Percentiles rank a stretch among this genome's conserved stretches.
Evolutionary conservation across 352 stramenopile genomes (phyloP).

Genomic region (Pythium insidiosum): DNA sequence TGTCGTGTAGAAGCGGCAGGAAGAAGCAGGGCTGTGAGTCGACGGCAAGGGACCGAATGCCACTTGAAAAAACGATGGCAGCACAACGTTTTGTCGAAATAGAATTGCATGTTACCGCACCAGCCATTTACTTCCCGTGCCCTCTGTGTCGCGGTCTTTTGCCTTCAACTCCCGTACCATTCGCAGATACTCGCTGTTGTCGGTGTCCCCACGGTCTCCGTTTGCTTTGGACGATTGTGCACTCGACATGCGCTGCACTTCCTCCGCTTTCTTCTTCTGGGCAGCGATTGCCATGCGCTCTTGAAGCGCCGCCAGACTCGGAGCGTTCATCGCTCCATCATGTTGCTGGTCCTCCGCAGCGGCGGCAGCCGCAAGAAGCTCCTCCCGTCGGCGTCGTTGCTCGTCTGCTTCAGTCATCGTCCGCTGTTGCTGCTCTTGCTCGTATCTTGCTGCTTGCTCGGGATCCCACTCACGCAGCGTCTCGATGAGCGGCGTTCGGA

Average conservation of each 20-base stretch:
- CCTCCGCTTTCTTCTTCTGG: constrained; percentile 38
- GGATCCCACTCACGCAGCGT: constrained; percentile 39
- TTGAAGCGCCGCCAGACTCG: constrained; percentile 23
- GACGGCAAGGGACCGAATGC: too few species aligned
- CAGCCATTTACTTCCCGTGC: constrained; percentile 55
- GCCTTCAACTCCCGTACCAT: constrained; percentile 61
- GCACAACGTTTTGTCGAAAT: too few species aligned
- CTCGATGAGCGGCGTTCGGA: constrained; percentile 39
- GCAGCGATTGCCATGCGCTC: constrained; percentile 56
- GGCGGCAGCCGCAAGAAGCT: constrained; percentile 23
- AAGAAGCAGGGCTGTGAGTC: too few species aligned
- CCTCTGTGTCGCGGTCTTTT: constrained; percentile 39
- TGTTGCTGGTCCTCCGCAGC: constrained; percentile 5
- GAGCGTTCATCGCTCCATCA: constrained; percentile 4
- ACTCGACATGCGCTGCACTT: constrained; percentile 21
- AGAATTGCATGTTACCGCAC: constrained; percentile 37
- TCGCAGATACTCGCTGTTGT: constrained; percentile 39
- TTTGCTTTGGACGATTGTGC: constrained; percentile 3
- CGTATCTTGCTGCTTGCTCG: constrained; percentile 26
- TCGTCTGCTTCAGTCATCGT: constrained; percentile 20
- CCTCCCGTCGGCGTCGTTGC: constrained; percentile 22
- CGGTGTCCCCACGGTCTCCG: constrained; percentile 2
- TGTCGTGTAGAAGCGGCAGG: too few species aligned
- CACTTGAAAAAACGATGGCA: too few species aligned
- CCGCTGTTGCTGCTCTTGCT: constrained; percentile 5